phyloP scores from a whole-genome alignment of 106 monocot species.

The Posidonia australis region DNA sequence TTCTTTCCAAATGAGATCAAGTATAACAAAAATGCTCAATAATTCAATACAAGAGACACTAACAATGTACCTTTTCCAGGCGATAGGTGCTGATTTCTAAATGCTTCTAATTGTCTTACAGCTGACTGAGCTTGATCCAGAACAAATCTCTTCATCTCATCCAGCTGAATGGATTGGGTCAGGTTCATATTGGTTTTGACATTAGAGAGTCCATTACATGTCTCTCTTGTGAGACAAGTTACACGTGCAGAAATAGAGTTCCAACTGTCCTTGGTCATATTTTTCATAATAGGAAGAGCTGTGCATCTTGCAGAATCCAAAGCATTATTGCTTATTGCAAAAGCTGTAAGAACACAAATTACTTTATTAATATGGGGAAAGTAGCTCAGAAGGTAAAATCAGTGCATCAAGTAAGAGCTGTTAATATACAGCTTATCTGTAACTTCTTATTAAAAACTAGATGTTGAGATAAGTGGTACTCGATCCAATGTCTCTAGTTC shows the following conservation, averaged over 20 bases:
- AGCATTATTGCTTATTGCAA: slow-evolving; percentile 6
- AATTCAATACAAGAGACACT: background rate
- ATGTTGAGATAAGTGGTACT: background rate
- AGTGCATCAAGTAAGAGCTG: too few species aligned
- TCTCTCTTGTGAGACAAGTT: background rate
- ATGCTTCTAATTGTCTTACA: slow-evolving; percentile 1
- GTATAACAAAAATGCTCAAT: too few species aligned
- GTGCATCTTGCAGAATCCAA: background rate
- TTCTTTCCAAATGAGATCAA: too few species aligned
- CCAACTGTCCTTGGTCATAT: slow-evolving; percentile 1
- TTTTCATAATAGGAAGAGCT: slow-evolving; percentile 1
- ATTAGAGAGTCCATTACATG: background rate
- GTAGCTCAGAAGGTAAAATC: background rate
- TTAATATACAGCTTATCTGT: background rate
- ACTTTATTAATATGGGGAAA: background rate
- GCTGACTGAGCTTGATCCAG: slow-evolving; percentile 2
- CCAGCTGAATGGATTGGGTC: background rate
- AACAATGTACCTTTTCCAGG: slow-evolving; percentile 3
- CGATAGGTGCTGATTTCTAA: background rate
- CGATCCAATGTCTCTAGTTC: background rate
- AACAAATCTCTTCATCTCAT: background rate
- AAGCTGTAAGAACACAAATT: background rate
- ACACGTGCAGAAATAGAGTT: background rate
- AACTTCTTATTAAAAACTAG: background rate
- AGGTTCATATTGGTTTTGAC: background rate